Percentiles rank a stretch among this genome's conserved stretches.
Conservation (phyloP, 306 rosid species). For the Fragaria vesca region DNA sequence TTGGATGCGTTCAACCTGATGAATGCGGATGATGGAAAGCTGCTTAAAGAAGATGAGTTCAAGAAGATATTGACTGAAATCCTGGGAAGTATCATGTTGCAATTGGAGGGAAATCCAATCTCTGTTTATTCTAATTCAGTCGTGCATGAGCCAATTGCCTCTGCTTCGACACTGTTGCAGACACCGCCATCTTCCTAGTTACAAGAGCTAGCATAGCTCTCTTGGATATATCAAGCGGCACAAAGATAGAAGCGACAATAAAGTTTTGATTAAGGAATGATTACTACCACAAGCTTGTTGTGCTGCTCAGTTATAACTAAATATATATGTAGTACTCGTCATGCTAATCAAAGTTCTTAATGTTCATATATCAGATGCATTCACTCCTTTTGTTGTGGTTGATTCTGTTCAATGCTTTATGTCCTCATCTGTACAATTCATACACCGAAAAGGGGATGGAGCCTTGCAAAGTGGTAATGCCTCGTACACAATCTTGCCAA, state of each 20-base stretch:
- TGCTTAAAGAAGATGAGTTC: conserved; percentile 81
- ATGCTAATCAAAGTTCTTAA: conserved; percentile 10
- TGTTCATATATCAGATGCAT: conserved; percentile 17
- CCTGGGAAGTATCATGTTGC: conserved; percentile 68
- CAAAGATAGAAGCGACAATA: conserved; percentile 21
- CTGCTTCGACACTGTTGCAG: conserved; percentile 71
- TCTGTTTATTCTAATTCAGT: conserved; percentile 75
- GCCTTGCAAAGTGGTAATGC: neutral
- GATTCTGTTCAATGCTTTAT: neutral
- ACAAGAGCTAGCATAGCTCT: conserved; percentile 18
- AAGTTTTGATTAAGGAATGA: conserved; percentile 19
- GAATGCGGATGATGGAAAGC: conserved; percentile 54
- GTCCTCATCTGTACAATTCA: neutral
- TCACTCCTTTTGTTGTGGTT: neutral
- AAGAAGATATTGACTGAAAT: conserved; percentile 67
- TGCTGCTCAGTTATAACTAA: conserved; percentile 5
- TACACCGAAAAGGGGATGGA: neutral
- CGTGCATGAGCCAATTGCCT: conserved; percentile 78
- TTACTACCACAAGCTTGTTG: conserved; percentile 29
- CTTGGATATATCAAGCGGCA: conserved; percentile 19
- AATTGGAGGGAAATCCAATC: conserved; percentile 71
- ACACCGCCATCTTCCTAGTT: conserved; percentile 52
- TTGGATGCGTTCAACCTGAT: conserved; percentile 50
- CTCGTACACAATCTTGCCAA: neutral
- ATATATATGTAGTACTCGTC: neutral